Evolutionary conservation across 2,329 filamentous ascomycete species (phyloP).

Genomic region (Sarocladium oryzae): DNA sequence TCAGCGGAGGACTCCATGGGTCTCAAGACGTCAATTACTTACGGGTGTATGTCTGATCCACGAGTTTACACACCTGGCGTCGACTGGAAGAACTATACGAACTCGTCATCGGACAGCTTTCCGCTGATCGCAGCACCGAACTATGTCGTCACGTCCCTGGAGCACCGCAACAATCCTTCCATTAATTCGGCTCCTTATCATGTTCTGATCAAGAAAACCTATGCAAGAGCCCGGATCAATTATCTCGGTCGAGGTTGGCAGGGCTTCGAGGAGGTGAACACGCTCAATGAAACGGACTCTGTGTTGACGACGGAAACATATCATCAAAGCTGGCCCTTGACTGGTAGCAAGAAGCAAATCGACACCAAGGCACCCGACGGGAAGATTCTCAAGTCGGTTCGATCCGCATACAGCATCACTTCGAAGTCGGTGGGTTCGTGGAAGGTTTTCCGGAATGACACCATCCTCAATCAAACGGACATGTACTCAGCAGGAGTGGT

Average conservation of each 20-base stretch:
- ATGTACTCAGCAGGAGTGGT: background rate
- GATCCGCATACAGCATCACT: background rate
- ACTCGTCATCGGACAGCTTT: background rate
- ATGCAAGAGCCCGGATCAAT: constrained; percentile 3
- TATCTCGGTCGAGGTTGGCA: constrained; percentile 1
- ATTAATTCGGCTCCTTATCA: background rate
- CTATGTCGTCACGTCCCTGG: background rate
- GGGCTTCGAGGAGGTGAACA: background rate
- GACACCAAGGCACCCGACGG: background rate
- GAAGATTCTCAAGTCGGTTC: too few relatives aligned
- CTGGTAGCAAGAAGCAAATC: background rate
- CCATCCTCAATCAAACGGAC: background rate
- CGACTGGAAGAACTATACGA: background rate
- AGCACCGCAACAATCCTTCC: background rate
- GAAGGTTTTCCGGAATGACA: background rate
- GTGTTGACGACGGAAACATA: background rate
- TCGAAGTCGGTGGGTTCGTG: background rate
- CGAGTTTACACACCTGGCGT: background rate
- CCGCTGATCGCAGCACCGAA: background rate
- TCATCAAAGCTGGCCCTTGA: background rate
- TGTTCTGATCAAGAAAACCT: constrained; percentile 1
- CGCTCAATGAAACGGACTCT: background rate
- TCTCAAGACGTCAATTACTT: background rate
- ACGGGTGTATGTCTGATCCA: background rate
- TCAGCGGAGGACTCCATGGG: constrained; percentile 7